phyloP scores from a whole-genome alignment of 257 asterid genomes.

The Fraxinus cuspidata region DNA sequence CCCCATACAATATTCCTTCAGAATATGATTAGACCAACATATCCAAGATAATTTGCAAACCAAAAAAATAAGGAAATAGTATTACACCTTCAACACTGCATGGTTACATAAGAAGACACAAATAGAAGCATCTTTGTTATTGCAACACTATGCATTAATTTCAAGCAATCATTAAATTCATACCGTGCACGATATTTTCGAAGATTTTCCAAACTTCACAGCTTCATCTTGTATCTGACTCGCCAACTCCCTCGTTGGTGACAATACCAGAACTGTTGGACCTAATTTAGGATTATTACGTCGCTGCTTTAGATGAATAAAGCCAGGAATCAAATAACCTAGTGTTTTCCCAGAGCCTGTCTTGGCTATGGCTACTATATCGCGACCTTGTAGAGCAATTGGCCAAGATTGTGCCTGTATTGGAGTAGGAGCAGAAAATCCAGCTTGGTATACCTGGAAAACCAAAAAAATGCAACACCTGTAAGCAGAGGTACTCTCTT shows the following conservation, averaged over 20 bases:
- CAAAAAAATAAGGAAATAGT: conserved; percentile 17
- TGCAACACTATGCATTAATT: not conserved
- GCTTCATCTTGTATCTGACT: conserved; percentile 99
- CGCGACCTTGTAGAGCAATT: conserved; percentile 85
- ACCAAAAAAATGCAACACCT: conserved; percentile 39
- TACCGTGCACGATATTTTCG: conserved; percentile 91
- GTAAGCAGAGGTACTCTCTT: conserved; percentile 46
- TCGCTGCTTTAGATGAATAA: conserved; percentile 69
- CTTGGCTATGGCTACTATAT: conserved; percentile 98
- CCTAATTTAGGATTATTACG: conserved; percentile 74
- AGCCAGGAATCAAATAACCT: conserved; percentile 94
- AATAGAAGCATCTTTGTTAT: not conserved
- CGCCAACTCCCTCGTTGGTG: conserved; percentile 97
- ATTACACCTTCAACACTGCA: not conserved
- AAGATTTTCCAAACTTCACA: conserved; percentile 81
- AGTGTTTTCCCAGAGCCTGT: conserved; percentile 98
- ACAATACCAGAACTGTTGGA: conserved; percentile 89
- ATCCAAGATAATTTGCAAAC: not conserved
- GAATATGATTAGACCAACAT: not conserved
- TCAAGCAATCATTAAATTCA: conserved; percentile 20
- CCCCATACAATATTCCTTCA: not conserved
- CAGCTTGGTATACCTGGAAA: conserved; percentile 87
- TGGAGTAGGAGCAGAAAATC: conserved; percentile 96
- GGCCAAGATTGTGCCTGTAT: conserved; percentile 99
- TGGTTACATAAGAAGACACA: conserved; percentile 11